Evolutionary conservation across 495 filamentous ascomycete species (phyloP).

Genomic region (Hamigera avellanea): DNA sequence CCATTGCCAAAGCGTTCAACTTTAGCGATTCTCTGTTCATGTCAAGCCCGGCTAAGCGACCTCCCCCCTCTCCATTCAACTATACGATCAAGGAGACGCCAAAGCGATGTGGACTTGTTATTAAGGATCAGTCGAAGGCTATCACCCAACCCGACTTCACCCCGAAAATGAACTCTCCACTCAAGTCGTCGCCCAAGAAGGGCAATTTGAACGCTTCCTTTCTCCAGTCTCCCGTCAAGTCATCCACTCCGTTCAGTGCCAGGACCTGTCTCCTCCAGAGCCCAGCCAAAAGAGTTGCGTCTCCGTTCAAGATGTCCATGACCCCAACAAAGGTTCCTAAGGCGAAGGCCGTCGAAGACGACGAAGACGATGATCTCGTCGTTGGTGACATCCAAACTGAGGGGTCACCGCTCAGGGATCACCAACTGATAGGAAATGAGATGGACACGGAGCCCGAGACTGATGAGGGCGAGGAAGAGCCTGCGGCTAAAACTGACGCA

Average conservation of each 20-base stretch:
- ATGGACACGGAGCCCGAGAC: slow-evolving; percentile 1
- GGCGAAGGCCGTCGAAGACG: background rate
- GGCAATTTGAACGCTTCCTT: slow-evolving; percentile 26
- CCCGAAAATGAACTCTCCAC: slow-evolving; percentile 18
- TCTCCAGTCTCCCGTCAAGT: slow-evolving; percentile 16
- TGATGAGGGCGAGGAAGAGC: no score
- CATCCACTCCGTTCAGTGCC: slow-evolving; percentile 19
- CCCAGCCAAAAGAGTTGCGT: slow-evolving; percentile 29
- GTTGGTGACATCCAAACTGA: no score
- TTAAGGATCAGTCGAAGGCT: slow-evolving; percentile 7
- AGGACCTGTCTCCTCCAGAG: slow-evolving; percentile 29
- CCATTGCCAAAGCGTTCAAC: slow-evolving; percentile 18
- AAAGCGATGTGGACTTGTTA: slow-evolving; percentile 8
- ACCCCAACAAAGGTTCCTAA: slow-evolving; percentile 7
- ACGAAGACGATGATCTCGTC: no score
- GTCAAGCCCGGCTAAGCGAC: slow-evolving; percentile 38
- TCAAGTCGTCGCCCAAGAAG: slow-evolving; percentile 36
- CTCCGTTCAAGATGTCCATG: slow-evolving; percentile 27
- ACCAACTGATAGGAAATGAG: background rate
- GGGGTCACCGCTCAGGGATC: no score
- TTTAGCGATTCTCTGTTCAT: slow-evolving; percentile 29
- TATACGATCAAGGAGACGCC: slow-evolving; percentile 25
- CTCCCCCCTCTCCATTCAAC: slow-evolving; percentile 39
- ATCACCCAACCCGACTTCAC: slow-evolving; percentile 17
- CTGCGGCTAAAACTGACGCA: no score